Conservation (phyloP, 768 basidiomycete genomes). For the Tubosaeta brunneosetosa region DNA sequence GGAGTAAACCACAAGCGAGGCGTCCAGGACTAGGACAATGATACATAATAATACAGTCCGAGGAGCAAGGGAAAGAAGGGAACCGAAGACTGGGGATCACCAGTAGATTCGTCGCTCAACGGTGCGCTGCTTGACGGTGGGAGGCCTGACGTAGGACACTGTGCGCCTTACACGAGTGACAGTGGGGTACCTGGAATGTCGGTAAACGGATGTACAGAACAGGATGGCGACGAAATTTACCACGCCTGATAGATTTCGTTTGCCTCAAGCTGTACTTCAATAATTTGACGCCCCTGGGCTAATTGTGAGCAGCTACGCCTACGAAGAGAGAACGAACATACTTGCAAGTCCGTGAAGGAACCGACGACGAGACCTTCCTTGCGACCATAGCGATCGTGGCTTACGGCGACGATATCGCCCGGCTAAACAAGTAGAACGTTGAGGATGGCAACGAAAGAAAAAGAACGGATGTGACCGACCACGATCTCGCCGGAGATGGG, state of each 20-base stretch:
- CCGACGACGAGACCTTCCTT: constrained; percentile 80
- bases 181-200: constrained; percentile 58
- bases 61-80: constrained; percentile 2
- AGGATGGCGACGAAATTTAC: constrained; percentile 30
- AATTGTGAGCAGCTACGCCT: not conserved
- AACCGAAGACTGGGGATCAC: constrained; percentile 35
- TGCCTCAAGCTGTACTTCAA: constrained; percentile 76
- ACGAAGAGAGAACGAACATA: constrained; percentile 34
- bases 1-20: constrained; percentile 36
- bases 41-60: constrained; percentile 32
- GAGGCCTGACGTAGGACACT: constrained; percentile 50
- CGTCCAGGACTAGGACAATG: constrained; percentile 2
- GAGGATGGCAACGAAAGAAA: not conserved
- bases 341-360: constrained; percentile 63
- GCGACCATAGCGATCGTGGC: constrained; percentile 55
- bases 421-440: constrained; percentile 40
- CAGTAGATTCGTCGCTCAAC: constrained; percentile 75
- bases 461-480: constrained; percentile 16
- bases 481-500: constrained; percentile 34
- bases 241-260: constrained; percentile 66
- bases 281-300: constrained; percentile 69
- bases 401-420: constrained; percentile 78
- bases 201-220: constrained; percentile 2
- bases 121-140: constrained; percentile 46
- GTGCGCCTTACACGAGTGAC: constrained; percentile 76